Conservation (phyloP, 768 basidiomycete genomes). For the Tylopilus cervinicoccineus region DNA sequence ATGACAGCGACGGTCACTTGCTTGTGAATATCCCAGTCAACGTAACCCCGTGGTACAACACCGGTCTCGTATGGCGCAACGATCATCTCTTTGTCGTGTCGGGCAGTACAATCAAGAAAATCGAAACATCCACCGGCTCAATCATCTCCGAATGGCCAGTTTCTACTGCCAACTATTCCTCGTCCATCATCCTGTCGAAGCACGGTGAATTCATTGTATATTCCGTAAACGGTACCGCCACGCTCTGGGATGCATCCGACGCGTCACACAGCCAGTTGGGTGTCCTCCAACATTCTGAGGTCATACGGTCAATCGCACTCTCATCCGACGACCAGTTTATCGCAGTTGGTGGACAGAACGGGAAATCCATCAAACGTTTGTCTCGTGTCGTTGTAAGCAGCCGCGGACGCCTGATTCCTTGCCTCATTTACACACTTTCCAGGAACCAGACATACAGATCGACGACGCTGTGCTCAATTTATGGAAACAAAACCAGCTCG, state of each 20-base stretch:
- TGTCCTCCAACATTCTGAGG: not conserved
- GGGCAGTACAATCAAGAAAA: not conserved
- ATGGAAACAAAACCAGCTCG: not conserved
- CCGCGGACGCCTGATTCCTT: not conserved
- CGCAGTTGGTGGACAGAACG: not conserved
- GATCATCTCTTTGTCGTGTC: not conserved
- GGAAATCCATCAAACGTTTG: not conserved
- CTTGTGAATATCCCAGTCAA: not conserved
- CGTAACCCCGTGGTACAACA: constrained; percentile 3
- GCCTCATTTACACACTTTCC: not conserved
- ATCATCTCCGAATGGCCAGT: not conserved
- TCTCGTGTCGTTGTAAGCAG: not conserved
- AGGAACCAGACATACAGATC: constrained; percentile 1
- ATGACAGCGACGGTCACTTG: not conserved
- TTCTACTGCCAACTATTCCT: not conserved
- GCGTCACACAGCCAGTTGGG: not conserved
- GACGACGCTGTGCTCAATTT: not conserved
- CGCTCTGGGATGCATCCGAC: constrained; percentile 1
- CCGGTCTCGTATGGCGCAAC: constrained; percentile 5
- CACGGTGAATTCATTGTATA: not conserved
- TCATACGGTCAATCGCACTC: not conserved
- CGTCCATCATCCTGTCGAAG: not conserved
- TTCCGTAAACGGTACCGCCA: not conserved
- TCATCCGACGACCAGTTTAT: not conserved
- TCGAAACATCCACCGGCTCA: constrained; percentile 1